Base-by-base conservation (phyloP, 2,329 filamentous ascomycete genomes). In the Aspergillus ruber region DNA sequence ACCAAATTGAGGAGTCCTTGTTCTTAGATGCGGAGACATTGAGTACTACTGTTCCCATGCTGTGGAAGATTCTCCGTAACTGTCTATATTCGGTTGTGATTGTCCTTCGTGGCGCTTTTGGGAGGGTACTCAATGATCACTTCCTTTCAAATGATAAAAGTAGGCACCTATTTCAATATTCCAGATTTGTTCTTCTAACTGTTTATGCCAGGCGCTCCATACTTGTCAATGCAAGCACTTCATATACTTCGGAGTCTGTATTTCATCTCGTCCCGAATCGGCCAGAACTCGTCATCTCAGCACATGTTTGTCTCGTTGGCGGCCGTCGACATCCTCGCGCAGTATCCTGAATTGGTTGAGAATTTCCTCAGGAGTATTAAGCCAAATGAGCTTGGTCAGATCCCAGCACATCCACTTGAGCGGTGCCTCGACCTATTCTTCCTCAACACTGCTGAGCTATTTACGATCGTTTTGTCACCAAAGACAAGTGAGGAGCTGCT, bases 401-500 rank as follows among this genome's bases (percentile, higher is more conserved):
- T 86, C 27, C 80, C 85, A 0, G 68, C 72, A 5, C 79, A 85
- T 53, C 82, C 85, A 4, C 72, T 89, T 2, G 81, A 88, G 56
- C 78, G 86, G 48, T 84, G 80, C 15, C 73, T 91, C n/a, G 86
- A 93, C 62, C 78, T 95, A 13, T 95, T 88, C 72, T 95, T 94
- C 68, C 79, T 96, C 52, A 93, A 94, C 61, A 81, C 85, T 0
- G 84, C 87, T 2, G 90, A 95, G 64, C 88, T 95, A 64, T 83
- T 95, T 50, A 84, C 88, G 0, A 74, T 90, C 7, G 72, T 81
- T 2, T 69, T 95, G 1, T 74, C 86, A 0, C 77, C 85, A 0
- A 70, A 77, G 3, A 77, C 80, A 2, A 88, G 83, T 58, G 87
- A 94, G 57, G 74, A 81, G 2, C 74, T 95, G 2, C 79, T 95